phyloP scores from a whole-genome alignment of 2,329 filamentous ascomycete genomes.

The Huntiella abstrusa region DNA sequence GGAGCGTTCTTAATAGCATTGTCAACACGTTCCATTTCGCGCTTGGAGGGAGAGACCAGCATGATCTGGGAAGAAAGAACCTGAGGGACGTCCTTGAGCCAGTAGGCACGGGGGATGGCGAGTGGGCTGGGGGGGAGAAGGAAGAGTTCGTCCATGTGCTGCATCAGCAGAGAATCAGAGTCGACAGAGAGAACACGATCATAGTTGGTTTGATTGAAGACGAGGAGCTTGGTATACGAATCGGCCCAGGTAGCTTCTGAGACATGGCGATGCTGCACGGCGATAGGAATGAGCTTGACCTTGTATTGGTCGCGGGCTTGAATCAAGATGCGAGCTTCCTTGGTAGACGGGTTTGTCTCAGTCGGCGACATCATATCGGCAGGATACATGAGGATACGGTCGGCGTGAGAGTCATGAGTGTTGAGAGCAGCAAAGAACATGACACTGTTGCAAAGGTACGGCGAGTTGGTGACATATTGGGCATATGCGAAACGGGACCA shows the following conservation, averaged over 20 bases:
- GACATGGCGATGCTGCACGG: conserved; percentile 19
- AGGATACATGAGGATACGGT: conserved; percentile 26
- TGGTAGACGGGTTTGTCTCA: conserved; percentile 14
- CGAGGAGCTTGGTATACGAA: conserved; percentile 47
- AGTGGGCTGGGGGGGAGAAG: conserved; percentile 38
- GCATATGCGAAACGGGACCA: conserved; percentile 26
- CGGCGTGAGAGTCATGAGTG: conserved; percentile 21
- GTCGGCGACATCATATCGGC: conserved; percentile 17
- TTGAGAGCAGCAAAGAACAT: conserved; percentile 27
- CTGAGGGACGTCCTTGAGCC: conserved; percentile 33
- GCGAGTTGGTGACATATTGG: conserved; percentile 24
- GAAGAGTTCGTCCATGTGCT: conserved; percentile 50
- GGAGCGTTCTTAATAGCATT: conserved; percentile 14
- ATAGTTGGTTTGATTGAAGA: conserved; percentile 47
- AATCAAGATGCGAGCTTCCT: conserved; percentile 18
- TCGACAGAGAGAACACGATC: conserved; percentile 29
- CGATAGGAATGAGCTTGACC: conserved; percentile 22
- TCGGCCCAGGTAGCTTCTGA: conserved; percentile 36
- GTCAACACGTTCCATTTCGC: conserved; percentile 25
- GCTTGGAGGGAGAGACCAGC: conserved; percentile 37
- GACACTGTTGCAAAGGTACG: conserved; percentile 26
- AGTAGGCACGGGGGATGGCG: conserved; percentile 54
- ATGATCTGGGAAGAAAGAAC: conserved; percentile 44
- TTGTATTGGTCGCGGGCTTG: conserved; percentile 22
- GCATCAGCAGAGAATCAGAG: conserved; percentile 41